Evolutionary conservation across 139 green algal genomes (phyloP).

Genomic region (Zygnema cylindricum): DNA sequence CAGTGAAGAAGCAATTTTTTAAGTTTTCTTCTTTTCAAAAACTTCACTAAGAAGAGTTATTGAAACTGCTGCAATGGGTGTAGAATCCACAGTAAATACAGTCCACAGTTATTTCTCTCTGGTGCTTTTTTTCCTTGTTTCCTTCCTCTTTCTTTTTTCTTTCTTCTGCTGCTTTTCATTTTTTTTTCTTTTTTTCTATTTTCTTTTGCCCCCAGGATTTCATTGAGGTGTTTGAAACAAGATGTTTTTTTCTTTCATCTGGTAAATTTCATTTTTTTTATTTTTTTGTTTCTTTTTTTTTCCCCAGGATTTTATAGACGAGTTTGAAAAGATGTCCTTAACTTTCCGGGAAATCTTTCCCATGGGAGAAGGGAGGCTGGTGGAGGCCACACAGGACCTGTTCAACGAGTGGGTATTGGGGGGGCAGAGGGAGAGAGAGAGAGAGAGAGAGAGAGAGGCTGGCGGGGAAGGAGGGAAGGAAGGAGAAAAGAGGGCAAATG

Average conservation of each 20-base stretch:
- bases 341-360: slow-evolving; percentile 53
- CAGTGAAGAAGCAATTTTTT: too few species aligned
- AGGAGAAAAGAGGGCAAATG: not conserved
- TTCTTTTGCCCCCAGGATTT: not conserved
- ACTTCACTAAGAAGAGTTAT: too few species aligned
- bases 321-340: slow-evolving; percentile 26
- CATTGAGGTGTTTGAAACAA: not conserved
- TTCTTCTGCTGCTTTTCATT: too few species aligned
- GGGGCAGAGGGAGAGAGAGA: too few species aligned
- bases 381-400: slow-evolving; percentile 15
- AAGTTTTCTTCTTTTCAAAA: too few species aligned
- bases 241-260: not conserved
- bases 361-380: slow-evolving; percentile 40
- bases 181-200: not conserved
- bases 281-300: not conserved
- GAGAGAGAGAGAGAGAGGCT: slow-evolving; percentile 9
- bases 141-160: too few species aligned
- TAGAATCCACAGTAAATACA: too few species aligned
- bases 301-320: slow-evolving; percentile 41
- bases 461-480: not conserved
- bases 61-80: too few species aligned
- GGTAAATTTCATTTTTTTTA: not conserved
- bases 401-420: slow-evolving; percentile 17
- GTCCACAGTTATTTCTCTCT: too few species aligned
- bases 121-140: too few species aligned